Base-by-base conservation (phyloP, 1,284 basidiomycete genomes). In the Gyrodon tennesseensis region DNA sequence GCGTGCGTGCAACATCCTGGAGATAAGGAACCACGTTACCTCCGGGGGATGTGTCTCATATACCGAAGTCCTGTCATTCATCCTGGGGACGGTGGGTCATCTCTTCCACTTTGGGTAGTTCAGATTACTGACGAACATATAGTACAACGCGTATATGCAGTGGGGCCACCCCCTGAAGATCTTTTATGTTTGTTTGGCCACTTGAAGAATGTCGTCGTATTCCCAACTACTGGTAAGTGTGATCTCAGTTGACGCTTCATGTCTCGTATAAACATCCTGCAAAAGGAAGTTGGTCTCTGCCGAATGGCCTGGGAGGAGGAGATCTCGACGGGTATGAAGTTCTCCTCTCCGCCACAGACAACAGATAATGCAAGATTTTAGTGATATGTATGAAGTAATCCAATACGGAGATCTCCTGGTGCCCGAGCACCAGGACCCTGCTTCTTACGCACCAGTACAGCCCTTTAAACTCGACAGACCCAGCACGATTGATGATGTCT, bases 401-500 rank as follows among this genome's bases (percentile, higher is more conserved):
- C 80, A 80, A 61, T 75, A 85, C 60, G 80, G 82, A 3, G 77
- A 80, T 48, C 74, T 90, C 58, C 73, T 90, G 55, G 83, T 90
- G 37, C 74, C 80, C 40, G 75, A 76, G 43, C 78, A 82, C 46
- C 77, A 80, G 18, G 71, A 79, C 0, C 81, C 92, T 18, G 88
- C 85, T 4, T 73, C 78, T 15, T 92, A 93, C 71, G 70, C 77
- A 4, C 60, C 81, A 13, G 78, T 75, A 6, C 66, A 68, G 1
- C 76, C 80, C 40, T 76, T 81, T 25, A 77, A 77, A 9, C 77
- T 91, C 3, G 81, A 83, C 7, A 80, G 83, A 31, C 80, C 84
- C 4, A 86, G 86, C 65, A 86, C 83, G 0, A 84, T 93, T 11
- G 81, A 88, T 4, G 91, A 94, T 68, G 86, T 94, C 3, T 89